These are phyloP conservation scores for Cyclocybe aegerita DNA, from an alignment of 768 basidiomycete species.

Conservation along the genomic window DNA sequence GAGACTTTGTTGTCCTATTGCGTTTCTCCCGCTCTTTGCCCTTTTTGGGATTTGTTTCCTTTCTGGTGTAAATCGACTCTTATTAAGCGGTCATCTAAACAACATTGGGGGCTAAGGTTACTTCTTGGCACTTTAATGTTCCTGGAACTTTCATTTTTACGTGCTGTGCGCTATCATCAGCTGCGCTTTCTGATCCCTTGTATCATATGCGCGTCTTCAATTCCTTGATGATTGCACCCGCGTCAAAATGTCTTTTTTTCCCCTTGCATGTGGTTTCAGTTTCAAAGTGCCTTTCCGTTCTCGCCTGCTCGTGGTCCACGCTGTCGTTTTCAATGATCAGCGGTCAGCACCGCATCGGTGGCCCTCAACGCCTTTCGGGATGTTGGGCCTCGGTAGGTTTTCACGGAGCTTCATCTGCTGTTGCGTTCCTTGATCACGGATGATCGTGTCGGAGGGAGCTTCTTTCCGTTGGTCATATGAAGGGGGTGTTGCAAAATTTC, in stretches of 20 bases:
- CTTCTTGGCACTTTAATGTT: no score
- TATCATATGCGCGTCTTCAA: background rate
- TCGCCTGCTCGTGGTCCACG: no score
- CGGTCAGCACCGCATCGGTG: background rate
- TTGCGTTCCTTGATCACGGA: no score
- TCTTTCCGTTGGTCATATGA: no score
- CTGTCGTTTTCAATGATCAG: background rate
- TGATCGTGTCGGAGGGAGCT: no score
- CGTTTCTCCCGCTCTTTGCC: background rate
- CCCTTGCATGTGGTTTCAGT: background rate
- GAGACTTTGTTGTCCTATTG: conserved; percentile 15
- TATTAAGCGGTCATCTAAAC: no score
- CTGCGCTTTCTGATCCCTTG: background rate
- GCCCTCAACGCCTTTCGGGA: background rate
- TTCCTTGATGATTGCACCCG: background rate
- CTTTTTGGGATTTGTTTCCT: background rate
- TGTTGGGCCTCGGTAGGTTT: background rate
- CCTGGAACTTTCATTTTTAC: no score
- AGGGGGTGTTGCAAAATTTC: no score
- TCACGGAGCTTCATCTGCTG: background rate
- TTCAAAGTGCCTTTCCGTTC: background rate
- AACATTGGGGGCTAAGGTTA: no score
- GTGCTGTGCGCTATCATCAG: no score
- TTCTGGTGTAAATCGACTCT: background rate
- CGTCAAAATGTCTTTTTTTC: background rate